Evolutionary conservation across 129 eudicot genomes (phyloP).

Genomic region (Lactuca sativa): DNA sequence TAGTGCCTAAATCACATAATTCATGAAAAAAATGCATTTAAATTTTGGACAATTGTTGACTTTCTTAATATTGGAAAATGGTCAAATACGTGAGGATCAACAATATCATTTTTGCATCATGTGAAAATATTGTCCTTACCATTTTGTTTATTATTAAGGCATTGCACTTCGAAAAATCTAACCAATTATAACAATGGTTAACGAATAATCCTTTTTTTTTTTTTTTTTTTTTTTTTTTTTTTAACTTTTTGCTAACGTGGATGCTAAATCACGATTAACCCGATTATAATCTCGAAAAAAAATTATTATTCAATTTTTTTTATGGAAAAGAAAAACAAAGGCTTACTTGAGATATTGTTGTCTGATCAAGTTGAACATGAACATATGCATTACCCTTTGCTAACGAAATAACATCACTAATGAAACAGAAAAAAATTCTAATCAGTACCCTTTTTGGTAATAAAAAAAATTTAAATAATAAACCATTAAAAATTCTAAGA

Average conservation of each 20-base stretch:
- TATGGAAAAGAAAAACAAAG: background rate
- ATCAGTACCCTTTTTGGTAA: background rate
- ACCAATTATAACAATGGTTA: too few relatives aligned
- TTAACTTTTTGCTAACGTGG: too few relatives aligned
- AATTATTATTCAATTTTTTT: too few relatives aligned
- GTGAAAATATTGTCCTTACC: too few relatives aligned
- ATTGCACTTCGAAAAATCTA: too few relatives aligned
- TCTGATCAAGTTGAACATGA: slow-evolving; percentile 57
- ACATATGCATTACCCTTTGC: slow-evolving; percentile 52
- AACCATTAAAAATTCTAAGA: background rate
- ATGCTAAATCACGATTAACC: too few relatives aligned
- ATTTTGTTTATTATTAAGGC: too few relatives aligned
- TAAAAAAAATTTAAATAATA: too few relatives aligned
- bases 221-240: too few relatives aligned
- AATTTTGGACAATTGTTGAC: background rate
- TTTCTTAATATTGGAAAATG: too few relatives aligned
- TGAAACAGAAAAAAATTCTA: slow-evolving; percentile 1
- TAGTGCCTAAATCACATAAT: slow-evolving; percentile 47
- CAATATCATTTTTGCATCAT: background rate
- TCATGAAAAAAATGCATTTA: background rate
- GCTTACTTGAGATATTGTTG: slow-evolving; percentile 61
- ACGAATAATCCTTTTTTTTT: too few relatives aligned
- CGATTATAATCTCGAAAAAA: too few relatives aligned
- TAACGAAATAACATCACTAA: slow-evolving; percentile 62
- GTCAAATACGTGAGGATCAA: background rate